A percentile compares a stretch with the other conserved stretches of the same genome.
phyloP scores from a whole-genome alignment of 192 early-diverging fungal genomes.

The Chytriomyces sp. region DNA sequence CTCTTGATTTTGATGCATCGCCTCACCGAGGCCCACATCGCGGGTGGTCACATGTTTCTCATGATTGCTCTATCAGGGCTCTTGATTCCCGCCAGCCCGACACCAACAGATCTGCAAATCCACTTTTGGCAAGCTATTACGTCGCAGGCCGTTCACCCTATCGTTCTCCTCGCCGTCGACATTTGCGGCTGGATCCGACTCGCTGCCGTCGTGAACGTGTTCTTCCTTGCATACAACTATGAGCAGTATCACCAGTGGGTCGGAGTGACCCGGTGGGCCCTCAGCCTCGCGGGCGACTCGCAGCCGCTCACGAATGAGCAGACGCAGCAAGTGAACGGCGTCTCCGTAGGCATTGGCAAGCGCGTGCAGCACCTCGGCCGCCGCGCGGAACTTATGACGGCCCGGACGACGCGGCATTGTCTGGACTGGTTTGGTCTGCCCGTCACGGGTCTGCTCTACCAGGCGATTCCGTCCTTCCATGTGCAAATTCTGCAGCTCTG shows the following conservation, averaged over 20 bases:
- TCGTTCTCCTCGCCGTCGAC: constrained; percentile 25
- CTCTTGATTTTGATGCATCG: constrained; percentile 34
- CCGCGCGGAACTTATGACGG: constrained; percentile 16
- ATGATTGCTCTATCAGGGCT: constrained; percentile 31
- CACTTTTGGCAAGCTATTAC: constrained; percentile 33
- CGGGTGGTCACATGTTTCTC: constrained; percentile 41
- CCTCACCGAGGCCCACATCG: constrained; percentile 41
- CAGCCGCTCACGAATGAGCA: constrained; percentile 17
- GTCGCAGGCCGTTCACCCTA: constrained; percentile 35
- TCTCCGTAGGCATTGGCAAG: constrained; percentile 22
- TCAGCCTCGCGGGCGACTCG: constrained; percentile 6
- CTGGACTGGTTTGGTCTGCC: constrained; percentile 43
- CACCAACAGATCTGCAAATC: not conserved
- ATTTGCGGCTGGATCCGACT: constrained; percentile 36
- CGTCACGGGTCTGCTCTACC: constrained; percentile 34
- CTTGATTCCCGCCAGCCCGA: constrained; percentile 30
- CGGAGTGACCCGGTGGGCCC: constrained; percentile 38
- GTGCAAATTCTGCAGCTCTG: constrained; percentile 38
- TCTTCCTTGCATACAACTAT: constrained; percentile 37
- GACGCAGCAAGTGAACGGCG: constrained; percentile 7
- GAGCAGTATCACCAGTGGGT: constrained; percentile 45
- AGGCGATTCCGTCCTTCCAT: constrained; percentile 37
- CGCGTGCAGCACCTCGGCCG: constrained; percentile 41
- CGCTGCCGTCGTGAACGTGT: constrained; percentile 13
- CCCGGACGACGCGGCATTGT: constrained; percentile 25